A percentile compares a stretch with the other conserved stretches of the same genome.
Conservation (phyloP, 2,329 filamentous ascomycete species). For the Talaromyces pinophilus region DNA sequence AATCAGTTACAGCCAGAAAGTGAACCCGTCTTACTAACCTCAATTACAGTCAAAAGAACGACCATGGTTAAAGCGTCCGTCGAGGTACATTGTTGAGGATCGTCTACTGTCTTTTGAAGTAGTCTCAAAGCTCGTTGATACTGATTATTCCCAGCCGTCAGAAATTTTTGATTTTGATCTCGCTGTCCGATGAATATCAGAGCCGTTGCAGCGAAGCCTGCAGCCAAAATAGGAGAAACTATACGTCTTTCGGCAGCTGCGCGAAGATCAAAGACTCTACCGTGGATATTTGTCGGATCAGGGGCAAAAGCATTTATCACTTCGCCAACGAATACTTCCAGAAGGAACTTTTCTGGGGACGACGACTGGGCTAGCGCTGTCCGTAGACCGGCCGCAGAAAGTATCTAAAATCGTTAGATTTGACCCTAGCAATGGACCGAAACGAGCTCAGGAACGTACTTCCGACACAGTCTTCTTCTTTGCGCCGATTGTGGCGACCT, state of each 20-base stretch:
- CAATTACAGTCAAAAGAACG: conserved; percentile 31
- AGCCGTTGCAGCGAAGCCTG: conserved; percentile 30
- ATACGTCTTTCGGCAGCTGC: conserved; percentile 31
- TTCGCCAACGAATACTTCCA: conserved; percentile 31
- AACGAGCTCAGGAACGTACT: neutral
- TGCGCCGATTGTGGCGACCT: neutral
- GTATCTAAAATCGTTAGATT: neutral
- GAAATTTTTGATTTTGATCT: conserved; percentile 26
- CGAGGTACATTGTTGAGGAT: conserved; percentile 27
- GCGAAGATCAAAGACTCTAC: conserved; percentile 29
- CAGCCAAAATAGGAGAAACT: conserved; percentile 29
- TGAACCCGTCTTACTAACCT: conserved; percentile 24
- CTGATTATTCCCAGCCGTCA: conserved; percentile 28
- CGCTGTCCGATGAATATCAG: conserved; percentile 30
- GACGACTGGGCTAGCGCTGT: conserved; percentile 26
- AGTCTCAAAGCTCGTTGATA: conserved; percentile 27
- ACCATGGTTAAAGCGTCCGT: conserved; percentile 31
- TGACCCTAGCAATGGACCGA: neutral
- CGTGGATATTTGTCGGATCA: conserved; percentile 21
- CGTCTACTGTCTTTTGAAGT: conserved; percentile 27
- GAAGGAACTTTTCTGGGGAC: conserved; percentile 25
- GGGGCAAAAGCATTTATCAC: conserved; percentile 31
- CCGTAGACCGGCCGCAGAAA: conserved; percentile 20
- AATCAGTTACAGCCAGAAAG: neutral
- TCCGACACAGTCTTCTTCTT: neutral